These are phyloP conservation scores for Kodamaea alishanica DNA, from an alignment of 1,139 yeast genomes.

Conservation along the genomic window DNA sequence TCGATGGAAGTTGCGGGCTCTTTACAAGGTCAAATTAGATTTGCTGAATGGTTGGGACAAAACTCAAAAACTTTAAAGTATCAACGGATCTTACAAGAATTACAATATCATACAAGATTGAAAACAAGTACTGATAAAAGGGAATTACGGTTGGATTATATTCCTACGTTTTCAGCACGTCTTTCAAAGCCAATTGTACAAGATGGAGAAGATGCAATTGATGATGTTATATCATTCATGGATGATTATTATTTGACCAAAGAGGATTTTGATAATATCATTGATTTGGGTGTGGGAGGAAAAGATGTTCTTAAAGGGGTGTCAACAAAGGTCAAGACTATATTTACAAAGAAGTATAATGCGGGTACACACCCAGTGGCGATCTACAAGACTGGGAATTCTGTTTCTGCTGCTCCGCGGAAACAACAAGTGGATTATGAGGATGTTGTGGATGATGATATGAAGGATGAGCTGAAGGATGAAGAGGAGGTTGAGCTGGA, in stretches of 20 bases:
- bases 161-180: slow-evolving; percentile 58
- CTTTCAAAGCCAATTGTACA: slow-evolving; percentile 52
- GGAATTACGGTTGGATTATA: slow-evolving; percentile 74
- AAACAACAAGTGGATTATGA: slow-evolving; percentile 50
- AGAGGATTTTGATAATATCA: slow-evolving; percentile 86
- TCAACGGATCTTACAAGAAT: slow-evolving; percentile 73
- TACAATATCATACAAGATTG: slow-evolving; percentile 83
- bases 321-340: slow-evolving; percentile 71
- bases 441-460: slow-evolving; percentile 64
- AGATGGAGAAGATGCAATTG: slow-evolving; percentile 60
- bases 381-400: slow-evolving; percentile 66
- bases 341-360: slow-evolving; percentile 85
- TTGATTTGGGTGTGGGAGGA: slow-evolving; percentile 77
- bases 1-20: slow-evolving; percentile 73
- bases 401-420: slow-evolving; percentile 35
- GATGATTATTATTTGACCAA: slow-evolving; percentile 81
- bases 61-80: slow-evolving; percentile 81
- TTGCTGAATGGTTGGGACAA: slow-evolving; percentile 88
- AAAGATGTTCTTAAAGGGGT: slow-evolving; percentile 54
- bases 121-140: slow-evolving; percentile 71
- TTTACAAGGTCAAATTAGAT: slow-evolving; percentile 64
- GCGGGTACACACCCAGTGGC: slow-evolving; percentile 77
- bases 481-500: slow-evolving; percentile 27
- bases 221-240: slow-evolving; percentile 61
- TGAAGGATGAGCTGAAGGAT: slow-evolving; percentile 33